Conservation (phyloP, 306 rosid species). For the Ormosia semicastrata region DNA sequence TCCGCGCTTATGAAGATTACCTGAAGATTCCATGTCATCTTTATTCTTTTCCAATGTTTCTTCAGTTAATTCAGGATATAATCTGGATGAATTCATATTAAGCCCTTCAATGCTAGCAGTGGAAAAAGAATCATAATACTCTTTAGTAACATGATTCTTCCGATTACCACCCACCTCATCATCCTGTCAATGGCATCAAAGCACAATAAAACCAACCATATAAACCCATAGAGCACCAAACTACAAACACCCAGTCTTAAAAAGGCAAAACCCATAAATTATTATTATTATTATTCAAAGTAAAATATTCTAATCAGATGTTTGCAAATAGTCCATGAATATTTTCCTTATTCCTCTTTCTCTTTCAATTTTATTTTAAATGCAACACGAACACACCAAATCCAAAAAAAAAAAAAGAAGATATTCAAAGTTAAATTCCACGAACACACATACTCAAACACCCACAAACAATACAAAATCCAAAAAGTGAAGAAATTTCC, state of each 20-base stretch:
- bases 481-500: conserved; percentile 9
- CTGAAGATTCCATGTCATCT: conserved; percentile 30
- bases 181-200: conserved; percentile 37
- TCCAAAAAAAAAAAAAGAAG: background rate
- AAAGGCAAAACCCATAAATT: background rate
- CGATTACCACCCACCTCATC: conserved; percentile 31
- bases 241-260: background rate
- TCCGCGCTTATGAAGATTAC: conserved; percentile 41
- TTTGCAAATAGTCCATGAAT: background rate
- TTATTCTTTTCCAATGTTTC: conserved; percentile 30
- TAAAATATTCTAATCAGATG: background rate
- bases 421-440: background rate
- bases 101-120: conserved; percentile 19
- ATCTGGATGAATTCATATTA: conserved; percentile 23
- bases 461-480: background rate
- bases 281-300: background rate
- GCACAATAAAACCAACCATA: conserved; percentile 14
- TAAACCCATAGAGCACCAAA: background rate
- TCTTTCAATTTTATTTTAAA: background rate
- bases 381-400: background rate
- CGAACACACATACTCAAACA: background rate
- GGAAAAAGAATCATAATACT: conserved; percentile 24
- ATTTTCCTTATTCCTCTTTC: conserved; percentile 3
- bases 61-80: conserved; percentile 37
- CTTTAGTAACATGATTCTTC: conserved; percentile 8